Base-by-base conservation (phyloP, 2,329 filamentous ascomycete species). In the Nemania sp. region DNA sequence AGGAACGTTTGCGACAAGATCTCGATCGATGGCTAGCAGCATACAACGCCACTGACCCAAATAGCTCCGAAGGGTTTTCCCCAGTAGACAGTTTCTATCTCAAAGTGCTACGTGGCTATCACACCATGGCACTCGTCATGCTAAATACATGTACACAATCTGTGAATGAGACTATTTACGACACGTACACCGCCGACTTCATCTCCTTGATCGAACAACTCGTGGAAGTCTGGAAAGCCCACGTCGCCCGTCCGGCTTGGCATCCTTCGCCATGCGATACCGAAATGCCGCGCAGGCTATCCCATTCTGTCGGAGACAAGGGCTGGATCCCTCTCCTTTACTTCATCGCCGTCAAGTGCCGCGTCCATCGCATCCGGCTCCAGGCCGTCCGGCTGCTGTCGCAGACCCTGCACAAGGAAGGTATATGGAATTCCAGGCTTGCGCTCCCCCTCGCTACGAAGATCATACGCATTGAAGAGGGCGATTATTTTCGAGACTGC, bases 271-370 rank as follows among this genome's bases (percentile, higher is more conserved):
- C 50, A 6, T 14, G 43, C 19, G 33, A 37, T 15, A 36, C 41
- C 14, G 53, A 49, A n/a, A 49, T 51, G 45, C 54, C 57, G 26
- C 42, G 42, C 12, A 65, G 69, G 30, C 70, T 72, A 61, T 63
- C 68, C n/a, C 49, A 61, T 7, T 70, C 71, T 2, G 69, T 73
- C 12, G 59, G 68, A 4, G 76, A 80, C 51, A 66, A 76, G 8
- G 77, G 77, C 7, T 76, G 74, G 65, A 69, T 78, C 8, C 67
- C 75, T 6, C 71, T 75, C 0, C 66, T 80, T 2, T 79, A 78
- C 54, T 80, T 71, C 54, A 61, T 71, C 2, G 77, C 75, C 0
- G 49, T 76, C 3, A 80, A 80, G 54, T 81, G 78, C 36, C 75
- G 79, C 0, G 63, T 72, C 2, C 72, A 69, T 34, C 62, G 64